phyloP scores from a whole-genome alignment of 2,329 filamentous ascomycete species.

The Aspergillus sp. region DNA sequence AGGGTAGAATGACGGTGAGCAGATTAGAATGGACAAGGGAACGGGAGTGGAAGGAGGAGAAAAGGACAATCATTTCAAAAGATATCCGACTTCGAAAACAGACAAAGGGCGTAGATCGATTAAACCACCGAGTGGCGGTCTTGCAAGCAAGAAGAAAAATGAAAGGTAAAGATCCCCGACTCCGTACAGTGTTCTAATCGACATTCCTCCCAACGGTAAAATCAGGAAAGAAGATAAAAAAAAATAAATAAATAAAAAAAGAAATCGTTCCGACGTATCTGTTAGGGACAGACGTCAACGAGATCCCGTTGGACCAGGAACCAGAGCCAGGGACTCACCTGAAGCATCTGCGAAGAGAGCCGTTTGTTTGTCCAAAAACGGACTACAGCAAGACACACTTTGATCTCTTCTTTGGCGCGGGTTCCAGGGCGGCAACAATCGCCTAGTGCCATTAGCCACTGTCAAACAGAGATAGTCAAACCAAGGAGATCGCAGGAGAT shows the following conservation, averaged over 20 bases:
- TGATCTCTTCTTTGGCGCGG: constrained; percentile 70
- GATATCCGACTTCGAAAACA: constrained; percentile 1
- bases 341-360: constrained; percentile 4
- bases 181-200: constrained; percentile 9
- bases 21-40: constrained; percentile 1
- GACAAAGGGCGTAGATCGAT: constrained; percentile 2
- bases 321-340: constrained; percentile 6
- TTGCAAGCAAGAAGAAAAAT: constrained; percentile 8
- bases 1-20: constrained; percentile 9
- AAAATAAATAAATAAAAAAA: background rate
- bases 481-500: constrained; percentile 24
- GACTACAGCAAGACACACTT: constrained; percentile 62
- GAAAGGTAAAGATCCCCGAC: constrained; percentile 7
- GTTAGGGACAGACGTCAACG: constrained; percentile 3
- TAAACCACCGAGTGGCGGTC: background rate
- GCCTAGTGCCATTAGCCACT: constrained; percentile 48
- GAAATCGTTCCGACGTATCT: constrained; percentile 23
- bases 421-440: constrained; percentile 90
- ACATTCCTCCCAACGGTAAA: constrained; percentile 7
- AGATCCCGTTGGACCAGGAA: background rate
- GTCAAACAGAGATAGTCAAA: background rate
- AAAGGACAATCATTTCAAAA: background rate
- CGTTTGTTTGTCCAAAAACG: background rate
- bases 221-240: background rate
- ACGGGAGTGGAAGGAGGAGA: background rate